Conservation (phyloP, 306 rosid genomes). For the Pyrus communis region DNA sequence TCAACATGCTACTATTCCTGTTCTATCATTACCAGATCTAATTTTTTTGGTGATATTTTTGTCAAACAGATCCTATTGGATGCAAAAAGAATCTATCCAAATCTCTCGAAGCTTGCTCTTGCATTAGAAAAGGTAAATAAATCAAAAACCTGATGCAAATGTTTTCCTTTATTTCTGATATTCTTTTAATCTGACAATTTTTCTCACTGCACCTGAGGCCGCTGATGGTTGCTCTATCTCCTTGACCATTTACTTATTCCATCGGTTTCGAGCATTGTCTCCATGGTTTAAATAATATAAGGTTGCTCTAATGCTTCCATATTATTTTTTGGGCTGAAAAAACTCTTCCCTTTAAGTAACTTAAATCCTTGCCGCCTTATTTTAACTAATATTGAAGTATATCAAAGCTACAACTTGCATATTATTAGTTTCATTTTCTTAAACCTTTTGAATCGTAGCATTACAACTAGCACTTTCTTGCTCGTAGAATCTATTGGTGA, state of each 20-base stretch:
- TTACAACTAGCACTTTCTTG: conserved; percentile 10
- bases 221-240: background rate
- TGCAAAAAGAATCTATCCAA: conserved; percentile 67
- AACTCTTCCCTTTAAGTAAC: background rate
- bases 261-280: background rate
- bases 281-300: background rate
- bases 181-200: background rate
- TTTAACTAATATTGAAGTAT: background rate
- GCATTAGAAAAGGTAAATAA: conserved; percentile 85
- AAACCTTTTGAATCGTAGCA: background rate
- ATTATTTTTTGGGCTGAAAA: background rate
- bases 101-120: conserved; percentile 79
- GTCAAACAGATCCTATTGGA: conserved; percentile 74
- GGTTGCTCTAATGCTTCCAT: background rate
- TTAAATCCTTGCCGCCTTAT: background rate
- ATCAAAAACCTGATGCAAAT: background rate
- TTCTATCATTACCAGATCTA: background rate
- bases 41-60: background rate
- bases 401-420: background rate
- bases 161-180: background rate
- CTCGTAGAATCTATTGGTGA: conserved; percentile 78
- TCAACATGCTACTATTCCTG: no score
- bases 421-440: background rate
- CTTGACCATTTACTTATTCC: background rate
- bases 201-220: background rate